A percentile compares a stretch with the other conserved stretches of the same genome.
These are phyloP conservation scores for Ganoderma sinense DNA, from an alignment of 1,284 basidiomycete species.

Conservation along the genomic window DNA sequence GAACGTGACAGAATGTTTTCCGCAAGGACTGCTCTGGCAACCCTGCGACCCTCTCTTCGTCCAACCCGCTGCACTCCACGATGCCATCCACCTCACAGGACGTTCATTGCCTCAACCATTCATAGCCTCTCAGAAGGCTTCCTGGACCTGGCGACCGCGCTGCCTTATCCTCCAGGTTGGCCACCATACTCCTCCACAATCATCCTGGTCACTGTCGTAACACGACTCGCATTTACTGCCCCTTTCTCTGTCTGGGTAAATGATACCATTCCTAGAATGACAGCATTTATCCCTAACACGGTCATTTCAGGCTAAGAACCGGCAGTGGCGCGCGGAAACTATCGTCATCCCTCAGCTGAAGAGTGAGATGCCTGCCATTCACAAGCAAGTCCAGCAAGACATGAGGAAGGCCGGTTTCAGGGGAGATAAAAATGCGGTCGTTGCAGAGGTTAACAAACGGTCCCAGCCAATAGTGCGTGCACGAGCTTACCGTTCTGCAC, in stretches of 20 bases:
- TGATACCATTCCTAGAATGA: constrained; percentile 4
- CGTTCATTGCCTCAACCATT: constrained; percentile 46
- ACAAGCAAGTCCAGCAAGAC: constrained; percentile 58
- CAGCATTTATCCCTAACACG: background rate
- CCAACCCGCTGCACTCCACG: constrained; percentile 11
- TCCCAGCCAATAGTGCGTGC: constrained; percentile 47
- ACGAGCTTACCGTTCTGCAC: background rate
- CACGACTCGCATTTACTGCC: constrained; percentile 71
- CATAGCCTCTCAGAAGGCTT: constrained; percentile 56
- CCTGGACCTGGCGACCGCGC: constrained; percentile 69
- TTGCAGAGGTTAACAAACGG: constrained; percentile 55
- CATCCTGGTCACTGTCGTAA: constrained; percentile 73
- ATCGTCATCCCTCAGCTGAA: constrained; percentile 73
- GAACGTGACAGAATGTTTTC: constrained; percentile 26
- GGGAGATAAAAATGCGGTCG: constrained; percentile 62
- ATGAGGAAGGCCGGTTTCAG: constrained; percentile 65
- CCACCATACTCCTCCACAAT: constrained; percentile 83
- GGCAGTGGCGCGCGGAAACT: constrained; percentile 71
- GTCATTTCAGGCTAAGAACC: constrained; percentile 60
- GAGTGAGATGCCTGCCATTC: constrained; percentile 58
- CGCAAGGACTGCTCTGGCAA: constrained; percentile 29
- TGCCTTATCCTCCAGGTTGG: constrained; percentile 70
- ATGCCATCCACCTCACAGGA: constrained; percentile 28
- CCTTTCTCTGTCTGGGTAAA: constrained; percentile 86
- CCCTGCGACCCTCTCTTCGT: constrained; percentile 22